Evolutionary conservation across 148 eudicot genomes (phyloP).

Genomic region (Vaccinium vitisidaea): DNA sequence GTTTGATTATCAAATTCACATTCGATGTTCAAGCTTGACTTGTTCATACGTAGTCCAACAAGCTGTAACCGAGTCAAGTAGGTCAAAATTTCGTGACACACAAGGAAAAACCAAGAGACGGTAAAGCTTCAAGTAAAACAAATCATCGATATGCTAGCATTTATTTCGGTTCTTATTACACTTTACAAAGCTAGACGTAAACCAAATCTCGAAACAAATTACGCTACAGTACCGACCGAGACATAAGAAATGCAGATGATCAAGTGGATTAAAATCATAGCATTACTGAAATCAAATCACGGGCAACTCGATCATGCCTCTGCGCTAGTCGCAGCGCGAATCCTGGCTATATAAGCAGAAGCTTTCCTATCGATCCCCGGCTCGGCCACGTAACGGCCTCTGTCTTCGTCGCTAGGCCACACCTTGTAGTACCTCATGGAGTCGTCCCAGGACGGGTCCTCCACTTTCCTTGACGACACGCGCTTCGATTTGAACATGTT

Average conservation of each 20-base stretch:
- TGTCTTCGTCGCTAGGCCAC: slow-evolving; percentile 62
- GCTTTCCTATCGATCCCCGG: slow-evolving; percentile 50
- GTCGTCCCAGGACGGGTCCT: slow-evolving; percentile 29
- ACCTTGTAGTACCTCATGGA: slow-evolving; percentile 30
- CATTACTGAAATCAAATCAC: neutral
- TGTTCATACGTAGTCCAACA: too few species aligned
- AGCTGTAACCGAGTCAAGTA: too few species aligned
- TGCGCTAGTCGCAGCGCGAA: slow-evolving; percentile 22
- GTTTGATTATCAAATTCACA: too few species aligned
- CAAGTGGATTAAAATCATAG: neutral
- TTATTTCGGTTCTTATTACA: neutral
- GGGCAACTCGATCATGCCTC: neutral
- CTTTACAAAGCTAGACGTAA: neutral
- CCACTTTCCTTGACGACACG: slow-evolving; percentile 21
- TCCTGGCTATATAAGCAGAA: slow-evolving; percentile 34
- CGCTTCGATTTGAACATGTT: slow-evolving; percentile 33
- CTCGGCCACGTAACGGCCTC: slow-evolving; percentile 53
- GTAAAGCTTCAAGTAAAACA: neutral
- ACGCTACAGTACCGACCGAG: neutral
- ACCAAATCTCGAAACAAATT: neutral
- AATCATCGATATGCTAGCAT: neutral
- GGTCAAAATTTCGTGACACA: neutral
- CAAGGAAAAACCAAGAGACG: neutral
- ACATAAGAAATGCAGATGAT: neutral
- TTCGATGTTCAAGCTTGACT: too few species aligned